A percentile compares a stretch with the other conserved stretches of the same genome.
These are phyloP conservation scores for Aureobasidium sp. DNA, from an alignment of 2,329 filamentous ascomycete genomes.

Conservation along the genomic window DNA sequence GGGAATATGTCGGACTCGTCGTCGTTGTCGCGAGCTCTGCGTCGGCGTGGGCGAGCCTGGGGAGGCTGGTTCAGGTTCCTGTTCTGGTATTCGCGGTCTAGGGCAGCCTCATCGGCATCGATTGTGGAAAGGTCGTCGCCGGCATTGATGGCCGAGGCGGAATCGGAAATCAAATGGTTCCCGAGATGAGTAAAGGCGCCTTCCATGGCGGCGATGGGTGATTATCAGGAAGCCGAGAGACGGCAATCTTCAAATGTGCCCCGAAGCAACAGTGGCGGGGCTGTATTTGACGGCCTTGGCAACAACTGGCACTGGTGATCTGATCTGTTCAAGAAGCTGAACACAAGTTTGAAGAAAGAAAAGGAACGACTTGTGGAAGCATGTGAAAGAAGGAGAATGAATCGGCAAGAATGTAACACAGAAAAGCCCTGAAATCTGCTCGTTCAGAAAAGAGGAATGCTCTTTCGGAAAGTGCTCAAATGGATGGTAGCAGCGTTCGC, in stretches of 20 bases:
- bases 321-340: background rate
- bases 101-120: slow-evolving; percentile 63
- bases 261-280: slow-evolving; percentile 13
- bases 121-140: slow-evolving; percentile 54
- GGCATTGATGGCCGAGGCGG: slow-evolving; percentile 79
- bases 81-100: slow-evolving; percentile 55
- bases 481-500: background rate
- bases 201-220: slow-evolving; percentile 53
- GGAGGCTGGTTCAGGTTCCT: slow-evolving; percentile 46
- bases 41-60: slow-evolving; percentile 49
- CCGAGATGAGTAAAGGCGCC: slow-evolving; percentile 81
- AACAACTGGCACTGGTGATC: background rate
- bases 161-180: slow-evolving; percentile 80
- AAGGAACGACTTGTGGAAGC: background rate
- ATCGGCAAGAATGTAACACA: background rate
- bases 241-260: slow-evolving; percentile 5
- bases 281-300: slow-evolving; percentile 8
- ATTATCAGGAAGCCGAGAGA: background rate
- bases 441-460: background rate
- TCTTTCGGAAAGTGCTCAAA: background rate
- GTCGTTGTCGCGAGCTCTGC: slow-evolving; percentile 72
- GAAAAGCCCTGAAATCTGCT: background rate
- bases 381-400: background rate
- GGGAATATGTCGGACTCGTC: slow-evolving; percentile 70
- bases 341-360: background rate